phyloP scores from a whole-genome alignment of 2,329 filamentous ascomycete species.

The Ceratocystis lukuohia region DNA sequence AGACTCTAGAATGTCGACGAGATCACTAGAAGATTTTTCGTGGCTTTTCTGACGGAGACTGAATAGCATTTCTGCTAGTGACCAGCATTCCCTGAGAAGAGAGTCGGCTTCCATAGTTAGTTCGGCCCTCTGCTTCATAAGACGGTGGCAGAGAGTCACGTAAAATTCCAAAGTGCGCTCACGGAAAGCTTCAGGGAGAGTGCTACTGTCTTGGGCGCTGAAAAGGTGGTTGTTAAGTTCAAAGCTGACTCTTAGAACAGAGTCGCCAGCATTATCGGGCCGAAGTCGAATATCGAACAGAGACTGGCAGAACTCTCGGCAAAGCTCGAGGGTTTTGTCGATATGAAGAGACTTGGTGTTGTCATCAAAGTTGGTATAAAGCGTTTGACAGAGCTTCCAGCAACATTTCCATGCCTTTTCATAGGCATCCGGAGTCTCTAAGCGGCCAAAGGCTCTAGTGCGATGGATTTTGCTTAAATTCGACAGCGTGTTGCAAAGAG shows the following conservation, averaged over 20 bases:
- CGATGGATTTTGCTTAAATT: conserved; percentile 74
- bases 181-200: conserved; percentile 70
- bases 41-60: conserved; percentile 65
- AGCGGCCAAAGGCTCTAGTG: conserved; percentile 62
- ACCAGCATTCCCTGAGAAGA: conserved; percentile 76
- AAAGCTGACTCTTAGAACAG: conserved; percentile 80
- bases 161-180: conserved; percentile 91
- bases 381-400: conserved; percentile 80
- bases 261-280: conserved; percentile 68
- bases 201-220: conserved; percentile 70
- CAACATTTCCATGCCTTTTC: conserved; percentile 88
- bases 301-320: conserved; percentile 81
- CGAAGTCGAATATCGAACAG: conserved; percentile 74
- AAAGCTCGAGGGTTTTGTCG: conserved; percentile 62
- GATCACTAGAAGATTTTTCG: conserved; percentile 56
- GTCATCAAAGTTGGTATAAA: conserved; percentile 71
- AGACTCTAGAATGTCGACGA: conserved; percentile 59
- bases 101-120: conserved; percentile 71
- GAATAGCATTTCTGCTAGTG: conserved; percentile 83
- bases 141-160: conserved; percentile 76
- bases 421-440: conserved; percentile 61
- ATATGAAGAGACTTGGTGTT: conserved; percentile 53
- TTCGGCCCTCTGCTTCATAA: conserved; percentile 87
- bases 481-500: conserved; percentile 78
- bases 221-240: conserved; percentile 93